Conservation (phyloP, 2,329 filamentous ascomycete species). For the Chaetomium strumarium region DNA sequence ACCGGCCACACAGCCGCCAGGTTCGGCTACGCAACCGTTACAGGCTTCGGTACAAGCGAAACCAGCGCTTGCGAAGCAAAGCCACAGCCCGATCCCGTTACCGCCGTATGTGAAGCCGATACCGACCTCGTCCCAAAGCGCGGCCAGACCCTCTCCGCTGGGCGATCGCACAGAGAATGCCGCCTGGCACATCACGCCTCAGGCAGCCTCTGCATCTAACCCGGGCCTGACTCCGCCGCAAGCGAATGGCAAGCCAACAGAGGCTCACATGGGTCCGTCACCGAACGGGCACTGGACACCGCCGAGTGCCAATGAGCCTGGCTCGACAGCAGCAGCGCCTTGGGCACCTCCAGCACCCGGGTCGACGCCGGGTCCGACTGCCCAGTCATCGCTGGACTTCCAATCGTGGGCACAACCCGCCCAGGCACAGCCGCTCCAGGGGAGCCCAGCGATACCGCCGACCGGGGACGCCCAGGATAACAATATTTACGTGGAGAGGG, state of each 20-base stretch:
- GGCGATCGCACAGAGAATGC: slow-evolving; percentile 14
- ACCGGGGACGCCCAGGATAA: slow-evolving; percentile 28
- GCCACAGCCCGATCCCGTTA: slow-evolving; percentile 25
- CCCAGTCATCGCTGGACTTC: not conserved
- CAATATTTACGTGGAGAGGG: slow-evolving; percentile 46
- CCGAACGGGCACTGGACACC: not conserved
- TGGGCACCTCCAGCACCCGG: no score
- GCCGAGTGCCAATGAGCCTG: not conserved
- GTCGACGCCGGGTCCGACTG: not conserved
- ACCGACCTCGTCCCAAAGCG: not conserved
- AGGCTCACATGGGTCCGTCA: not conserved
- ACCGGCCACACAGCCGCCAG: slow-evolving; percentile 5
- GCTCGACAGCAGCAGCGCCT: not conserved
- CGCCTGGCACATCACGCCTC: not conserved
- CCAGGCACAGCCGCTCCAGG: not conserved
- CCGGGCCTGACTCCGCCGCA: no score
- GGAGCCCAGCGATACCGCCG: not conserved
- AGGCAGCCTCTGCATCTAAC: not conserved
- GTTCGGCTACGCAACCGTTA: slow-evolving; percentile 4
- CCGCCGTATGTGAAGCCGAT: slow-evolving; percentile 22
- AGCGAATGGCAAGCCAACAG: not conserved
- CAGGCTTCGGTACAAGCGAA: slow-evolving; percentile 11
- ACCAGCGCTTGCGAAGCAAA: slow-evolving; percentile 21
- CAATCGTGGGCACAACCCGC: not conserved
- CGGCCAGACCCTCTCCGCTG: slow-evolving; percentile 12